These are phyloP conservation scores for Vitis riparia DNA, from an alignment of 164 flowering plant genomes.

Conservation along the genomic window DNA sequence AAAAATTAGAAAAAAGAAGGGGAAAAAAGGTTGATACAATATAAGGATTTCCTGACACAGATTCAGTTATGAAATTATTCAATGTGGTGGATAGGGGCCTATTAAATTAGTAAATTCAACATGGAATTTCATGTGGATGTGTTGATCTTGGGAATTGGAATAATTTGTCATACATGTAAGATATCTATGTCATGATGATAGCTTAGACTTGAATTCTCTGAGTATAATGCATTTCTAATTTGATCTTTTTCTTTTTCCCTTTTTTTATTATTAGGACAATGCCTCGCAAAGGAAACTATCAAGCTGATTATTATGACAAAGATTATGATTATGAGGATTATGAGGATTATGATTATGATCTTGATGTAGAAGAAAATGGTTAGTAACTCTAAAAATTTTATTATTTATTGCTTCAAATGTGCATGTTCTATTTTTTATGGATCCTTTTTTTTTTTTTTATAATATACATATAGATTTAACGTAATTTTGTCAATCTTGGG, in stretches of 20 bases:
- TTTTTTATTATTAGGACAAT: slow-evolving; percentile 37
- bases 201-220: too few relatives aligned
- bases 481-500: not conserved
- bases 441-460: not conserved
- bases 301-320: slow-evolving; percentile 53
- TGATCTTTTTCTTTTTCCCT: not conserved
- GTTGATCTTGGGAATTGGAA: too few relatives aligned
- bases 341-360: slow-evolving; percentile 39
- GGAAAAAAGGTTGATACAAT: too few relatives aligned
- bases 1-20: too few relatives aligned
- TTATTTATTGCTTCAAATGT: not conserved
- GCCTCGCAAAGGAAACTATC: slow-evolving; percentile 74
- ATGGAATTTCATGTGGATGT: too few relatives aligned
- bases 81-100: too few relatives aligned
- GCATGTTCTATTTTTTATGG: not conserved
- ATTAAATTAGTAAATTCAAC: too few relatives aligned
- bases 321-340: slow-evolving; percentile 47
- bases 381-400: slow-evolving; percentile 13
- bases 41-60: too few relatives aligned
- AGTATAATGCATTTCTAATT: too few relatives aligned
- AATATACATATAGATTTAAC: not conserved
- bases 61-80: too few relatives aligned
- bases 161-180: too few relatives aligned
- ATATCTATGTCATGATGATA: too few relatives aligned
- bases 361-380: slow-evolving; percentile 44